Conservation (phyloP, 352 stramenopile species). For the Phytopythium sindhum region DNA sequence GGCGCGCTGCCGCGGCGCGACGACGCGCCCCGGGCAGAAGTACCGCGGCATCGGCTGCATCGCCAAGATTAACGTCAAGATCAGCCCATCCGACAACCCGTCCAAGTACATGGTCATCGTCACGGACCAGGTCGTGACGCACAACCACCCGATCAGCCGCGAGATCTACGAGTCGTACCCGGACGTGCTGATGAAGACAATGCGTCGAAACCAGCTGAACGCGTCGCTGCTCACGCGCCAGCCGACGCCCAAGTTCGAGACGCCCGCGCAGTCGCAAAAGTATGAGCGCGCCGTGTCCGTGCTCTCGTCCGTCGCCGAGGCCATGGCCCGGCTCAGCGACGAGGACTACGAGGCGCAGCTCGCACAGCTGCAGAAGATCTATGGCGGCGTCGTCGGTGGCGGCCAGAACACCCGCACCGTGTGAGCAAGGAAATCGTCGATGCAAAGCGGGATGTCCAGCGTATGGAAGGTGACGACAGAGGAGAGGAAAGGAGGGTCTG, state of each 20-base stretch:
- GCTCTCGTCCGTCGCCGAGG: constrained; percentile 69
- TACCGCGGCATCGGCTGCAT: constrained; percentile 83
- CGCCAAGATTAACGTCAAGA: constrained; percentile 88
- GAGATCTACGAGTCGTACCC: constrained; percentile 86
- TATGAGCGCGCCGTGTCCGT: constrained; percentile 68
- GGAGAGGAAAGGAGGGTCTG: background rate
- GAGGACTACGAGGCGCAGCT: constrained; percentile 77
- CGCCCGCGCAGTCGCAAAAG: constrained; percentile 65
- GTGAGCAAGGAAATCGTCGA: constrained; percentile 19
- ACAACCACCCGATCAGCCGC: constrained; percentile 81
- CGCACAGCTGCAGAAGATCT: constrained; percentile 73
- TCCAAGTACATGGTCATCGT: constrained; percentile 88
- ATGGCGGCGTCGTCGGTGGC: constrained; percentile 47
- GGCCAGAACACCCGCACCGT: constrained; percentile 51
- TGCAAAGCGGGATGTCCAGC: background rate
- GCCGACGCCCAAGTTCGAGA: constrained; percentile 75
- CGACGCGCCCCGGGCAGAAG: constrained; percentile 72
- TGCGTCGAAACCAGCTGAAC: constrained; percentile 72
- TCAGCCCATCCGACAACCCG: constrained; percentile 73
- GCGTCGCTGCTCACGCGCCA: constrained; percentile 61
- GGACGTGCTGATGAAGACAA: constrained; percentile 81
- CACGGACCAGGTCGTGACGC: constrained; percentile 82
- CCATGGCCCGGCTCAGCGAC: constrained; percentile 64
- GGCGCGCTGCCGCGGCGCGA: constrained; percentile 69
- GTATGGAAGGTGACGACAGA: background rate